A percentile compares a stretch with the other conserved stretches of the same genome.
These are phyloP conservation scores for Cydonia oblonga DNA, from an alignment of 331 rosid species.

Conservation along the genomic window DNA sequence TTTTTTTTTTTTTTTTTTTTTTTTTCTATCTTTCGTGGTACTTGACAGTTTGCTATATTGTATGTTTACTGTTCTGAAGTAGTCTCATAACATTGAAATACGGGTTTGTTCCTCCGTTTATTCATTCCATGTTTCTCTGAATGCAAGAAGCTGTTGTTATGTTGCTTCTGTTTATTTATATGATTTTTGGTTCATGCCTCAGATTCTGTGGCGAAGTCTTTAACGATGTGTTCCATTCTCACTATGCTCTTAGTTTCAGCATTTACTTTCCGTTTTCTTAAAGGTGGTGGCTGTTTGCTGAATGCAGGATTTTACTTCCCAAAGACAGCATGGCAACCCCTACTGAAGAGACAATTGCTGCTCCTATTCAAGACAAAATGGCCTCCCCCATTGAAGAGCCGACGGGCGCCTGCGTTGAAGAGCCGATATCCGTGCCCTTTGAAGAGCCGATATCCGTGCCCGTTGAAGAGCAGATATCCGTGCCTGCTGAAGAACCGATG, in stretches of 20 bases:
- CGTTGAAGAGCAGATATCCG: not conserved
- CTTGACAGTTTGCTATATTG: not conserved
- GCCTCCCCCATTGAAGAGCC: not conserved
- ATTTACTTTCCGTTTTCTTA: not conserved
- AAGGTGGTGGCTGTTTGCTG: not conserved
- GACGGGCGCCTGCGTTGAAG: not conserved
- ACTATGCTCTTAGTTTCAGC: not conserved
- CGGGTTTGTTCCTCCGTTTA: not conserved
- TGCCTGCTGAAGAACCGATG: not conserved
- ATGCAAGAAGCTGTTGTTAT: not conserved
- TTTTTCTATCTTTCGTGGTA: not conserved
- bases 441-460: not conserved
- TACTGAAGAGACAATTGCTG: not conserved
- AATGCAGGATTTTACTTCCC: not conserved
- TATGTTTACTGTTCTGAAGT: not conserved
- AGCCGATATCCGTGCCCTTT: not conserved
- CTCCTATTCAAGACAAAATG: conserved; percentile 8
- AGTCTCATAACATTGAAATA: not conserved
- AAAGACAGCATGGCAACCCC: conserved; percentile 7
- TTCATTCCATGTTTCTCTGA: not conserved
- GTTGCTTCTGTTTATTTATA: not conserved
- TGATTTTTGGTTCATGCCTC: not conserved
- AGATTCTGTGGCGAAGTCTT: not conserved
- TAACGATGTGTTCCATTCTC: not conserved
- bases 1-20: too few relatives aligned